Percentiles rank a stretch among this genome's conserved stretches.
Evolutionary conservation across 495 filamentous ascomycete species (phyloP).

Genomic region (Amniculicola lignicola): DNA sequence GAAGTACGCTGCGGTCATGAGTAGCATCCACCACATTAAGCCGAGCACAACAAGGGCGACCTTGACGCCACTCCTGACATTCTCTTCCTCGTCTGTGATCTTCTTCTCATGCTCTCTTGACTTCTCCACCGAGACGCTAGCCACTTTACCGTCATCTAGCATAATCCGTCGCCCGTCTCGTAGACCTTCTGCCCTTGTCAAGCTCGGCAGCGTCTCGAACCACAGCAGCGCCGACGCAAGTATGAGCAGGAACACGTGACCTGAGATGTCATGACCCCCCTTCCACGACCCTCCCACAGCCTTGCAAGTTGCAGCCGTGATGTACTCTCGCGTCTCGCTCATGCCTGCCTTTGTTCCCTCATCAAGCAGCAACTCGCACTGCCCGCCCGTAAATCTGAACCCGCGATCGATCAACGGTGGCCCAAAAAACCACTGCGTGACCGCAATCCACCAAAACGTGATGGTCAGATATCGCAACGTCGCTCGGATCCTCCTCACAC

Average conservation of each 20-base stretch:
- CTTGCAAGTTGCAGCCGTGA: slow-evolving; percentile 80
- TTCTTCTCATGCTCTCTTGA: slow-evolving; percentile 36
- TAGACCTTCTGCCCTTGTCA: slow-evolving; percentile 46
- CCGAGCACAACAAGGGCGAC: slow-evolving; percentile 52
- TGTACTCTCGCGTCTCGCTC: slow-evolving; percentile 49
- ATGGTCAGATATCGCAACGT: slow-evolving; percentile 62
- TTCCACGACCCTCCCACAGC: slow-evolving; percentile 75
- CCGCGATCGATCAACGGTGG: slow-evolving; percentile 81
- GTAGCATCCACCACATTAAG: slow-evolving; percentile 86
- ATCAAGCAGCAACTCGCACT: slow-evolving; percentile 51
- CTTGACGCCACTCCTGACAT: slow-evolving; percentile 48
- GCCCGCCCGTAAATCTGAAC: slow-evolving; percentile 77
- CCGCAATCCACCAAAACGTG: slow-evolving; percentile 82
- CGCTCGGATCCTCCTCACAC: slow-evolving; percentile 50
- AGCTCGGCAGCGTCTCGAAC: slow-evolving; percentile 71
- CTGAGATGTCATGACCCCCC: slow-evolving; percentile 89
- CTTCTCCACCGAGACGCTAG: slow-evolving; percentile 42
- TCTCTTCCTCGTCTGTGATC: slow-evolving; percentile 47
- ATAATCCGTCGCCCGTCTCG: slow-evolving; percentile 57
- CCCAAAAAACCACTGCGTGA: slow-evolving; percentile 97
- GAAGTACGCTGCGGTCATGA: slow-evolving; percentile 97
- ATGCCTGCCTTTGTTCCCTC: slow-evolving; percentile 40
- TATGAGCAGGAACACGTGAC: slow-evolving; percentile 91
- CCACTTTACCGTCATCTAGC: slow-evolving; percentile 56
- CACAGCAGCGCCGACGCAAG: slow-evolving; percentile 73